Percentiles rank a stretch among this genome's conserved stretches.
phyloP scores from a whole-genome alignment of 495 filamentous ascomycete genomes.

The Talaromyces nanjingensis region DNA sequence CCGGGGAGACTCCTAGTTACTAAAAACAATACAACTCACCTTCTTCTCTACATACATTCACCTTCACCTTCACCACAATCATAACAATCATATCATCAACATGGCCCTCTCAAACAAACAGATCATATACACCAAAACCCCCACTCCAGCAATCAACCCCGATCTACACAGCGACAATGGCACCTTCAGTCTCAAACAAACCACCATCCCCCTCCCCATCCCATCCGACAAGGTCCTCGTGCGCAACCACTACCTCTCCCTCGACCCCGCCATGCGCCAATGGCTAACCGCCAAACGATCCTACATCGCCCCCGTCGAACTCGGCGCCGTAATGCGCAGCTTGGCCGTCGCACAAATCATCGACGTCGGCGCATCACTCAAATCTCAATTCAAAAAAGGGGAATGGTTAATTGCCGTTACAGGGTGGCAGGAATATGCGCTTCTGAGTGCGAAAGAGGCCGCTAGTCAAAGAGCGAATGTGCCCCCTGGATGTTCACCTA shows the following conservation, averaged over 20 bases:
- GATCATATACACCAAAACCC: conserved; percentile 34
- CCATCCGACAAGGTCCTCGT: conserved; percentile 59
- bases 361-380: conserved; percentile 29
- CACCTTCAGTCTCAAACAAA: conserved; percentile 48
- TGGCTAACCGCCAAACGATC: conserved; percentile 64
- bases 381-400: conserved; percentile 39
- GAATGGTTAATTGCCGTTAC: conserved; percentile 42
- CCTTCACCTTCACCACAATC: neutral
- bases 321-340: conserved; percentile 64
- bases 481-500: conserved; percentile 40
- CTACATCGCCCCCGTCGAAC: conserved; percentile 59
- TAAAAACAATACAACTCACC: neutral
- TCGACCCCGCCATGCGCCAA: conserved; percentile 75
- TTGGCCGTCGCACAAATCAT: conserved; percentile 48
- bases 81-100: neutral
- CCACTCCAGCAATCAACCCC: conserved; percentile 33
- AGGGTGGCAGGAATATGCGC: conserved; percentile 59
- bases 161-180: conserved; percentile 25
- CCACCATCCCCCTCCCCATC: conserved; percentile 35
- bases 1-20: neutral
- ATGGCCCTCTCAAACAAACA: conserved; percentile 34
- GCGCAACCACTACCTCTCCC: conserved; percentile 61
- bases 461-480: conserved; percentile 29
- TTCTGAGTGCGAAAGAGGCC: conserved; percentile 39
- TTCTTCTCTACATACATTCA: neutral